Evolutionary conservation across 768 basidiomycete species (phyloP), one percentile per base, ranked within the genome.

Genomic region (Artomyces pyxidatus): DNA sequence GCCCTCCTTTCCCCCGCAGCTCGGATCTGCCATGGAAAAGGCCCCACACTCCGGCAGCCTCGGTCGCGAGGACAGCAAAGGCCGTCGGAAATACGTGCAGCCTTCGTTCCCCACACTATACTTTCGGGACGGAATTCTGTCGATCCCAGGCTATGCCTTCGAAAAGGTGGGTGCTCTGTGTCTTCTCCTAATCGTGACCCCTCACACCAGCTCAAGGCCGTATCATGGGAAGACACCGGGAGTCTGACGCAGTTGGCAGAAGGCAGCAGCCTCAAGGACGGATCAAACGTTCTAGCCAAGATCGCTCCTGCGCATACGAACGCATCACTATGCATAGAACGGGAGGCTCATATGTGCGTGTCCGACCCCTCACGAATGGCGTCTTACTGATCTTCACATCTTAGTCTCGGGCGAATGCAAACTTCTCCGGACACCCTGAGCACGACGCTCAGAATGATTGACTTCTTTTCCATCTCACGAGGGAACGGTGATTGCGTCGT

Each of bases 291-390:
- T 4, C 65, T 87, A 26, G 84, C 84, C 1, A 87, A 87, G 67
- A 82, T 87, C 56, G 83, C 81, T 5, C 76, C 80, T 28, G 80
- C 81, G 7, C 80, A 83, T 54, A 81, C 82, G 8, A 83, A 84
- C 61, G 83, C 77, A 14, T 82, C 83, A 3, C 77, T 85, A 71
- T 81, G 76, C 63, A 65, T 87, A 28, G 83, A 85, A 59, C 70
- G 83, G 48, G 84, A 87, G 64, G 79, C 81, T 3, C 83, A 84
- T 63, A 79, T 85, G 83, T 83, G 61, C 32, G 55, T 42, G 42
- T 46, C 25, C 39, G 23, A 11, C 2, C 21, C 2, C 12, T 32
- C 32, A 39, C 42, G 42, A 30, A 37, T 30, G 19, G 19, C 14
- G 14, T 39, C 8, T 9, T 44, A 39, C 19, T 29, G 22, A 28